Evolutionary conservation across 1,284 basidiomycete genomes (phyloP), one percentile per base, ranked within the genome.

Genomic region (Rhodotorula sp.): DNA sequence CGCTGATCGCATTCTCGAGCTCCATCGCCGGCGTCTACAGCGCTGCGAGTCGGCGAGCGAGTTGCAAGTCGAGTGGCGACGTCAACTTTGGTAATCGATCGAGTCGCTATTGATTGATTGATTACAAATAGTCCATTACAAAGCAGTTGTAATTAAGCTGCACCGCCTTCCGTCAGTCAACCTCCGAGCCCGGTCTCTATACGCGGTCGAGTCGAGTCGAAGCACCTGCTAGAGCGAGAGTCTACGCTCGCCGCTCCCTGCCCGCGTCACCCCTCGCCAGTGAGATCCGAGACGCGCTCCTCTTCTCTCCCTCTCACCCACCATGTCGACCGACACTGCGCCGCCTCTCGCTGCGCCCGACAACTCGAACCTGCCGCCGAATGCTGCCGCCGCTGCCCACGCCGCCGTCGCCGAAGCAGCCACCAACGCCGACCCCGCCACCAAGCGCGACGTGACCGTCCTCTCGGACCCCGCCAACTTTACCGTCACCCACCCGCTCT

Each of bases 401-500:
- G 50, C 67, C 5, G 70, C 73, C 38, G 70, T 74, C 63, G 70
- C 71, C 63, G 48, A 15, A 21, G 12, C 60, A 10, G 49, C 31
- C 19, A 26, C 50, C 15, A 45, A 19, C 19, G 21, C 19, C 19
- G n/a, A n/a, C 49, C 15, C 26, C 28, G 60, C 47, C 5, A 23
- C 19, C 38, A n/a, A 55, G 54, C 19, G 43, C 7, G 62, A 74
- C 54, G 58, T 67, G 54, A 79, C 78, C 23, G 78, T 79, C 50
- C 76, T 79, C 59, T 67, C 66, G 19, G 66, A 71, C 45, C 64
- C 71, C 16, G 61, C 67, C 48, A 67, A 76, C 62, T 79, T 78
- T 63, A 76, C 74, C 62, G 72, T 77, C 60, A 78, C 76, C 54
- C 78, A 79, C 66, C 78, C 78, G 18, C 69, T 79, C n/a, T 77